Percentiles rank a stretch among this genome's conserved stretches.
These are phyloP conservation scores for Filosporella fistucella DNA, from an alignment of 495 filamentous ascomycete genomes.

Conservation along the genomic window DNA sequence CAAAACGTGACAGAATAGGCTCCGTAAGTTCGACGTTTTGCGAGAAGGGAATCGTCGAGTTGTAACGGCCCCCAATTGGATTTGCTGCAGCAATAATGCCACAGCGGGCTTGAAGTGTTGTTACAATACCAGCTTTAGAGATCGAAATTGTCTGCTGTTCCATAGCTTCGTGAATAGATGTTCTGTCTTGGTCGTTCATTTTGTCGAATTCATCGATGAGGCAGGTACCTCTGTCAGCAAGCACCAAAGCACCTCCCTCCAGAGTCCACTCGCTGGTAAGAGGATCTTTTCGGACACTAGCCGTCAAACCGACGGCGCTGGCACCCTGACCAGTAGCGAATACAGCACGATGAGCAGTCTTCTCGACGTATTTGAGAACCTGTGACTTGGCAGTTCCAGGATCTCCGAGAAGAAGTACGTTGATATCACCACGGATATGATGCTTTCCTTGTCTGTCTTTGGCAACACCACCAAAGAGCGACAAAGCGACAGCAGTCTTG, in stretches of 20 bases:
- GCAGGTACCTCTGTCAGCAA: slow-evolving; percentile 93
- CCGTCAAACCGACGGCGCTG: slow-evolving; percentile 95
- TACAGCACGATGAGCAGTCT: slow-evolving; percentile 94
- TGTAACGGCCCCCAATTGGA: slow-evolving; percentile 94
- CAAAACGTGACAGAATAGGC: slow-evolving; percentile 97
- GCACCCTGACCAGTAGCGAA: slow-evolving; percentile 98
- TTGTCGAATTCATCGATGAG: slow-evolving; percentile 99
- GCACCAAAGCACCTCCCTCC: slow-evolving; percentile 92
- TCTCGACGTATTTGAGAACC: slow-evolving; percentile 96
- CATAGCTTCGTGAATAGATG: slow-evolving; percentile 99
- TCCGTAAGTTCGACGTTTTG: slow-evolving; percentile 97
- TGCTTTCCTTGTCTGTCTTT: slow-evolving; percentile 86
- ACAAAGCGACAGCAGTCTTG: slow-evolving; percentile 94
- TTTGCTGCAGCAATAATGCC: slow-evolving; percentile 97
- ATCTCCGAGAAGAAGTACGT: slow-evolving; percentile 93
- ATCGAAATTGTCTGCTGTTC: slow-evolving; percentile 99
- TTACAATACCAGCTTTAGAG: slow-evolving; percentile 98
- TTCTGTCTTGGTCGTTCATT: slow-evolving; percentile 99
- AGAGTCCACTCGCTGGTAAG: slow-evolving; percentile 97
- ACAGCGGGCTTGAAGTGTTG: slow-evolving; percentile 95
- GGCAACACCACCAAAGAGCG: slow-evolving; percentile 90
- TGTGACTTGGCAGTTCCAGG: slow-evolving; percentile 99
- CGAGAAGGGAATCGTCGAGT: slow-evolving; percentile 89
- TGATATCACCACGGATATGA: slow-evolving; percentile 94
- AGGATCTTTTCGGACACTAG: slow-evolving; percentile 91